Conservation (phyloP, 257 asterid genomes). For the Nicotiana obtusifolia region DNA sequence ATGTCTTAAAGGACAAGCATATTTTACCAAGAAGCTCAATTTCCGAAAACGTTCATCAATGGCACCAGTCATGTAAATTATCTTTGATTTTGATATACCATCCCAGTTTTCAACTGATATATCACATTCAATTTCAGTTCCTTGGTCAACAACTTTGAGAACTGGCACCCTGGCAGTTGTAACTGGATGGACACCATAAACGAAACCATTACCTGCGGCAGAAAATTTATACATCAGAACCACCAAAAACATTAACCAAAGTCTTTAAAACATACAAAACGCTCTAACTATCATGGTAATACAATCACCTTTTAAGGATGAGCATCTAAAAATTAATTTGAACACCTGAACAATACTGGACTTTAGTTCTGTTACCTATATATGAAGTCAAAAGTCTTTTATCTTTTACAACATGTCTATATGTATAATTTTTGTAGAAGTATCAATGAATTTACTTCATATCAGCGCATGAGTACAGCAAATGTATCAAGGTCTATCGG, state of each 20-base stretch:
- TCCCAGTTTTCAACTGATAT: conserved; percentile 90
- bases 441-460: neutral
- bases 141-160: conserved; percentile 83
- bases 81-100: conserved; percentile 74
- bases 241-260: neutral
- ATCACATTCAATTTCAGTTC: conserved; percentile 97
- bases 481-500: conserved; percentile 3
- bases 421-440: neutral
- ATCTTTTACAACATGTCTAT: neutral
- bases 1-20: conserved; percentile 8
- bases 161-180: conserved; percentile 89
- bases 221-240: conserved; percentile 3
- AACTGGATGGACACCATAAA: conserved; percentile 69
- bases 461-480: neutral
- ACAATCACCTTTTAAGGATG: neutral
- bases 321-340: neutral
- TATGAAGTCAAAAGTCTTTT: neutral
- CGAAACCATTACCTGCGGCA: conserved; percentile 70
- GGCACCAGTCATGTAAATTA: conserved; percentile 60
- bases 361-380: too few relatives aligned
- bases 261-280: neutral
- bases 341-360: neutral
- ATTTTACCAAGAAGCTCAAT: conserved; percentile 84
- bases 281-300: neutral
- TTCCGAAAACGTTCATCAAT: conserved; percentile 83